Percentiles rank a stretch among this genome's conserved stretches.
Conservation (phyloP, 2,329 filamentous ascomycete genomes). For the Rhynchosporium graminicola region DNA sequence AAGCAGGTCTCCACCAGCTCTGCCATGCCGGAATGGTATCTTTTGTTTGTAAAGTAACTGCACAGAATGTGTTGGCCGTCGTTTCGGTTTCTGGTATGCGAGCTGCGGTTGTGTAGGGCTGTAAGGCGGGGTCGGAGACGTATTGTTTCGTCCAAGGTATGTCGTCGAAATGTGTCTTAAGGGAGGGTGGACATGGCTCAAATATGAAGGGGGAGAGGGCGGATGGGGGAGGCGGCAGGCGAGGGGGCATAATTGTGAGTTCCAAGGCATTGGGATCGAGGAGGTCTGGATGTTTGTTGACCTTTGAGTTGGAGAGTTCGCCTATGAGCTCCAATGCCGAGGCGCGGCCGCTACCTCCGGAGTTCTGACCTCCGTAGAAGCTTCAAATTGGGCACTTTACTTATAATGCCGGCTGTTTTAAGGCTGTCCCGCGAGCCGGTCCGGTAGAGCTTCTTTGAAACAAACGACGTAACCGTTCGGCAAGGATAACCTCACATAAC, state of each 20-base stretch:
- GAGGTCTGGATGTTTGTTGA: neutral
- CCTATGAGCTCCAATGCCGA: neutral
- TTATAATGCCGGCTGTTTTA: constrained; percentile 4
- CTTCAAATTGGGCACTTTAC: too few relatives aligned
- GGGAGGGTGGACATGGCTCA: constrained; percentile 6
- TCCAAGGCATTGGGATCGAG: neutral
- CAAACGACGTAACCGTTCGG: neutral
- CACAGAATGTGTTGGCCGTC: constrained; percentile 27
- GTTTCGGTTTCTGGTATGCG: constrained; percentile 10
- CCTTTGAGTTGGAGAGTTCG: neutral
- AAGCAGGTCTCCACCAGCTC: constrained; percentile 24
- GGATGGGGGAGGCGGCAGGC: neutral
- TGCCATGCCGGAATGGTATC: constrained; percentile 33
- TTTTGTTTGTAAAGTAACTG: constrained; percentile 24
- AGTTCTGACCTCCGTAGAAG: too few relatives aligned
- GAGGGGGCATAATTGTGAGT: neutral
- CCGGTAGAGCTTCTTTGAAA: neutral
- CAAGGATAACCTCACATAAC: constrained; percentile 1
- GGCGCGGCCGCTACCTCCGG: neutral
- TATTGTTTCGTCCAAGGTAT: constrained; percentile 27
- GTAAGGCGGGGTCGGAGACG: constrained; percentile 28
- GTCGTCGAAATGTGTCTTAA: constrained; percentile 24
- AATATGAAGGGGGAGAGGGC: constrained; percentile 8
- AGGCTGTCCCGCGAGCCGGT: constrained; percentile 1
- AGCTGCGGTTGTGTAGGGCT: constrained; percentile 23